Conservation (phyloP, 257 asterid genomes). For the Solanum tarijense region DNA sequence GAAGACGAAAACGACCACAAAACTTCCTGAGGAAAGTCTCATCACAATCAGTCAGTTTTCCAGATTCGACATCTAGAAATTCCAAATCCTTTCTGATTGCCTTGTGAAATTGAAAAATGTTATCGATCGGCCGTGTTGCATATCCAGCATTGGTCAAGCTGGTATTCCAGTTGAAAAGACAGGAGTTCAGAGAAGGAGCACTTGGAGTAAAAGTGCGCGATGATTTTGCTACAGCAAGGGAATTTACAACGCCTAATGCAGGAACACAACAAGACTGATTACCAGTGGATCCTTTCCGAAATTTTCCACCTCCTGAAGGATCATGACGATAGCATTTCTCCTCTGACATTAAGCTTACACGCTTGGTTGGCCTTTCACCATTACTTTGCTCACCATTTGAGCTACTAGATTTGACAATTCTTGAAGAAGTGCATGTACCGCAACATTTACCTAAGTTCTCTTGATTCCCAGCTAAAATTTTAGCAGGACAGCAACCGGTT, state of each 20-base stretch:
- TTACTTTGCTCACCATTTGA: slow-evolving; percentile 18
- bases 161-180: slow-evolving; percentile 86
- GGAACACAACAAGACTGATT: slow-evolving; percentile 93
- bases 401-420: slow-evolving; percentile 14
- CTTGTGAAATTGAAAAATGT: slow-evolving; percentile 87
- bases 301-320: slow-evolving; percentile 19
- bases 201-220: slow-evolving; percentile 60
- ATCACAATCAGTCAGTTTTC: slow-evolving; percentile 64
- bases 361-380: slow-evolving; percentile 25
- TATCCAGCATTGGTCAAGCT: slow-evolving; percentile 32
- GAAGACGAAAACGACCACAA: slow-evolving; percentile 82
- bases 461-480: slow-evolving; percentile 22
- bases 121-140: slow-evolving; percentile 74
- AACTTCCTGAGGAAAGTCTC: slow-evolving; percentile 77
- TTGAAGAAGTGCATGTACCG: slow-evolving; percentile 41
- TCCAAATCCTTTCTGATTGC: slow-evolving; percentile 96
- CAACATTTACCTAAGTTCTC: slow-evolving; percentile 28
- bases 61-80: slow-evolving; percentile 77
- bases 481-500: slow-evolving; percentile 53
- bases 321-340: slow-evolving; percentile 27
- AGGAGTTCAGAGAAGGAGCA: slow-evolving; percentile 89
- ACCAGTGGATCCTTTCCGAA: slow-evolving; percentile 28
- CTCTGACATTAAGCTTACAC: slow-evolving; percentile 18
- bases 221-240: slow-evolving; percentile 66
- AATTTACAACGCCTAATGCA: slow-evolving; percentile 74